phyloP scores from a whole-genome alignment of 1,284 basidiomycete species.

The Ustilago sp. region DNA sequence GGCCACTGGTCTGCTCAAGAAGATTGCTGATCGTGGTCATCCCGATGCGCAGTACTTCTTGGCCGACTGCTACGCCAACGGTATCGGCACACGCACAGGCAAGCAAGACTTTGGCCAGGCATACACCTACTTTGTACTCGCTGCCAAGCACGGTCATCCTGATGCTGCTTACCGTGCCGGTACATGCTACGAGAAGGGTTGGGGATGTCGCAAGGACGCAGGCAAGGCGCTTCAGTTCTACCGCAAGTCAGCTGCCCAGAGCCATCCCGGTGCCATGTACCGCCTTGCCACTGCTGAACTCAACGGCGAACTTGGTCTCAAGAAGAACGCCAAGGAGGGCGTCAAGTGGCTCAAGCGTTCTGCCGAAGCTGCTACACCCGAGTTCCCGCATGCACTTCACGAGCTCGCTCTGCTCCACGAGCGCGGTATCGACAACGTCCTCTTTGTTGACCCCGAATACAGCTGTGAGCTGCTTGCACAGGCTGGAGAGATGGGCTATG shows the following conservation, averaged over 20 bases:
- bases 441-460: conserved; percentile 96
- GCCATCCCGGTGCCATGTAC: conserved; percentile 96
- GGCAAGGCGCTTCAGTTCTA: conserved; percentile 94
- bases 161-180: conserved; percentile 96
- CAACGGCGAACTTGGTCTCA: conserved; percentile 90
- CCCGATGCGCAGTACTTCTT: conserved; percentile 95
- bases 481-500: conserved; percentile 94
- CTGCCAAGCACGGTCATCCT: conserved; percentile 97
- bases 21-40: conserved; percentile 91
- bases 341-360: conserved; percentile 98
- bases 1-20: conserved; percentile 85
- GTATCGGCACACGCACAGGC: conserved; percentile 83
- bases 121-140: conserved; percentile 93
- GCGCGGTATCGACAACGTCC: conserved; percentile 92
- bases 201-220: conserved; percentile 93
- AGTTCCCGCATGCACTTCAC: conserved; percentile 96
- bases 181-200: conserved; percentile 98
- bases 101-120: conserved; percentile 97
- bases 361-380: conserved; percentile 80
- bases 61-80: conserved; percentile 97
- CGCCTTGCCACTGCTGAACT: conserved; percentile 94
- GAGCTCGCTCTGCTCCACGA: conserved; percentile 95
- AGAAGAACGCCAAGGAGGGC: conserved; percentile 90
- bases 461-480: conserved; percentile 93
- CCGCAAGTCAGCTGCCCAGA: conserved; percentile 86